A percentile compares a stretch with the other conserved stretches of the same genome.
Evolutionary conservation across 1,139 yeast genomes (phyloP).

Genomic region (Saccharomyces uvarum): DNA sequence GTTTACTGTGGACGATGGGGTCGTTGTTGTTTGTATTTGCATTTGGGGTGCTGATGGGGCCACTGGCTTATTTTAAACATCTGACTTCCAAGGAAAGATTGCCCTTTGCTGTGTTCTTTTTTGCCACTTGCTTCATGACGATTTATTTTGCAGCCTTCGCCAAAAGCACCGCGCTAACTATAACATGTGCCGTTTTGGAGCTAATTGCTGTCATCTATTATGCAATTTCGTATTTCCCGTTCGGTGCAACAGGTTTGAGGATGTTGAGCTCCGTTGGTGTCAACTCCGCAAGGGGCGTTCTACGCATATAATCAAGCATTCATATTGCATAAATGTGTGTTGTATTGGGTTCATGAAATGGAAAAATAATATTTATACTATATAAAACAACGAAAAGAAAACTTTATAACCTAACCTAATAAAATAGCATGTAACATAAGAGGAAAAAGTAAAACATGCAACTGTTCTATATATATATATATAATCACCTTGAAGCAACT

Average conservation of each 20-base stretch:
- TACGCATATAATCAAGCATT: slow-evolving; percentile 21
- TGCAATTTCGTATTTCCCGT: slow-evolving; percentile 87
- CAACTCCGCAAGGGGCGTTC: slow-evolving; percentile 49
- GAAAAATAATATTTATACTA: background rate
- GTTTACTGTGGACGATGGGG: slow-evolving; percentile 85
- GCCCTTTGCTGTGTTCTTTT: slow-evolving; percentile 72
- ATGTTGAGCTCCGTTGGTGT: slow-evolving; percentile 74
- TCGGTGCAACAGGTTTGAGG: slow-evolving; percentile 82
- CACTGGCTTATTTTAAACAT: slow-evolving; percentile 67
- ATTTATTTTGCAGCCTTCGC: slow-evolving; percentile 48
- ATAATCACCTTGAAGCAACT: background rate
- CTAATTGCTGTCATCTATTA: slow-evolving; percentile 81
- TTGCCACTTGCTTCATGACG: slow-evolving; percentile 64
- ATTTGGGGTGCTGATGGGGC: slow-evolving; percentile 90
- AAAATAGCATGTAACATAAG: background rate
- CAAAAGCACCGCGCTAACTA: slow-evolving; percentile 68
- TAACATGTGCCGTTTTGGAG: slow-evolving; percentile 69
- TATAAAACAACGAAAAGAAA: background rate
- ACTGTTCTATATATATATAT: background rate
- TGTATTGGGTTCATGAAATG: background rate
- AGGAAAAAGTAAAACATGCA: background rate
- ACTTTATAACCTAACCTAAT: background rate
- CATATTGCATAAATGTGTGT: background rate
- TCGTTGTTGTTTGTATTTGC: slow-evolving; percentile 78
- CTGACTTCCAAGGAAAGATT: slow-evolving; percentile 67